phyloP scores from a whole-genome alignment of 2,329 filamentous ascomycete genomes.

The Fusarium anthophilum region DNA sequence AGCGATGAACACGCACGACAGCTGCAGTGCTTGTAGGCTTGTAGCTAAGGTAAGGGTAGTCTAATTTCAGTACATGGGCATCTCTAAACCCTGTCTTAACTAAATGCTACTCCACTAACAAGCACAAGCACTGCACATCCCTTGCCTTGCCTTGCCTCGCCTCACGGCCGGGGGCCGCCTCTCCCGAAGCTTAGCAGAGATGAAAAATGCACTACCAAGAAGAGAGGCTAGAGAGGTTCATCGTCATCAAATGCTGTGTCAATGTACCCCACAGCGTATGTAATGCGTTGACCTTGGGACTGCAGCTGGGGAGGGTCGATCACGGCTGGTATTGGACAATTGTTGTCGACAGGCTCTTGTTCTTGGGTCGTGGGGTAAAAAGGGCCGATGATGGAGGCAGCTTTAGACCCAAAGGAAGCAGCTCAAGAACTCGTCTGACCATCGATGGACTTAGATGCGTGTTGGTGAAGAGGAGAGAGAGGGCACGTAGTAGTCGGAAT shows the following conservation, averaged over 20 bases:
- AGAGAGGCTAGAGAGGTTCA: not conserved
- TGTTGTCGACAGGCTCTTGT: not conserved
- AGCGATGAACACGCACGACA: not conserved
- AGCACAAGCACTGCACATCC: constrained; percentile 10
- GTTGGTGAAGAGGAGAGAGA: not conserved
- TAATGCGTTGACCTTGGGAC: not conserved
- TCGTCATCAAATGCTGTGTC: constrained; percentile 17
- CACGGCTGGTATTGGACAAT: constrained; percentile 17
- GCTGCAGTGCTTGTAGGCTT: not conserved
- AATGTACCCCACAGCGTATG: constrained; percentile 23
- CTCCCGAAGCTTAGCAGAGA: not conserved
- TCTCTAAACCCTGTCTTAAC: not conserved
- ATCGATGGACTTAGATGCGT: not conserved
- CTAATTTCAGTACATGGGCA: not conserved
- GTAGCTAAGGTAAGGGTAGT: not conserved
- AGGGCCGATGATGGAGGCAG: constrained; percentile 29
- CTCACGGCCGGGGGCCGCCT: not conserved
- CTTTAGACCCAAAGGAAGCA: not conserved
- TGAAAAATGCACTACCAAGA: not conserved
- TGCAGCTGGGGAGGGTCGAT: constrained; percentile 17
- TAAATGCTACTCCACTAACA: not conserved
- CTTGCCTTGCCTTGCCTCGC: not conserved
- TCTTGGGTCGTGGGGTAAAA: constrained; percentile 34
- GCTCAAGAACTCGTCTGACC: not conserved
- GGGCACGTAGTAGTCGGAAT: not conserved